Conservation (phyloP, 139 green algal species). For the Haematococcus sp. region DNA sequence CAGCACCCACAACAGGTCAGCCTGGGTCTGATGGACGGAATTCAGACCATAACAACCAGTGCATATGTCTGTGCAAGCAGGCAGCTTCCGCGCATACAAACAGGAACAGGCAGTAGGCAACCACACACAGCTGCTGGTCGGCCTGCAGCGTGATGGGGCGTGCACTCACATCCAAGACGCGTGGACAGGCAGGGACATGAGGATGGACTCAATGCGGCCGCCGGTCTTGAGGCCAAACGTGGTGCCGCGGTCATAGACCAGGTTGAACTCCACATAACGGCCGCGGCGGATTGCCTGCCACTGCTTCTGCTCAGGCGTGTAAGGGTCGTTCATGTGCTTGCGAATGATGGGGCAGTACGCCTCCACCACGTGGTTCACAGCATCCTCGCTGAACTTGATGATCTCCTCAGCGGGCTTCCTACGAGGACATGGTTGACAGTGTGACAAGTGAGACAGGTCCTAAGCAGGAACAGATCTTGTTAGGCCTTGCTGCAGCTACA, state of each 20-base stretch:
- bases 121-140: neutral
- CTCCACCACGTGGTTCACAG: slow-evolving; percentile 64
- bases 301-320: slow-evolving; percentile 84
- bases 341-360: slow-evolving; percentile 90
- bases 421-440: neutral
- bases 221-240: slow-evolving; percentile 98
- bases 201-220: slow-evolving; percentile 94
- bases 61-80: neutral
- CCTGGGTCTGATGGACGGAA: neutral
- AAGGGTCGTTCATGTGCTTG: slow-evolving; percentile 91
- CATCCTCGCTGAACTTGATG: slow-evolving; percentile 81
- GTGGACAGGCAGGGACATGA: slow-evolving; percentile 85
- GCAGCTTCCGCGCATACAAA: neutral
- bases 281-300: slow-evolving; percentile 93
- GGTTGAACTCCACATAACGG: slow-evolving; percentile 98
- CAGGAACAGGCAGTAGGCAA: neutral
- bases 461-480: neutral
- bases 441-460: neutral
- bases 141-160: neutral
- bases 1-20: neutral
- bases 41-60: neutral
- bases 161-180: slow-evolving; percentile 15
- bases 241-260: slow-evolving; percentile 82
- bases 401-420: slow-evolving; percentile 64
- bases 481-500: neutral